Evolutionary conservation across 2,329 filamentous ascomycete species (phyloP), one percentile per base, ranked within the genome.

Genomic region (Scleromitrula shiraiana): DNA sequence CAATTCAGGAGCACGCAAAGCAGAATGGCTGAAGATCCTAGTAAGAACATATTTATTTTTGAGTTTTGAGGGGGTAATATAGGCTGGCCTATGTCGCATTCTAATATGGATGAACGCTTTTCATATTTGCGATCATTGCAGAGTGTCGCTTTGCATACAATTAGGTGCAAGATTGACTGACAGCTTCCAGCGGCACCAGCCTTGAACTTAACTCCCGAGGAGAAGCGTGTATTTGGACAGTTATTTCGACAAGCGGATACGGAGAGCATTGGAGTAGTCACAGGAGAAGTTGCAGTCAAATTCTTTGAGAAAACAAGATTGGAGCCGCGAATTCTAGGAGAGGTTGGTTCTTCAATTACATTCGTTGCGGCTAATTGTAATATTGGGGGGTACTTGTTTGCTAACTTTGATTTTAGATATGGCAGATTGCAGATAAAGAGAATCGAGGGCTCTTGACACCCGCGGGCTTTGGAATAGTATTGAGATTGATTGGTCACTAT

Each of bases 231-330:
- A 51, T 98, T 94, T 68, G 88, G 85, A 59, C 88, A 93, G 68
- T 82, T 98, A 54, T 96, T 98, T 70, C 82, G 86, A 66, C 84
- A 89, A 61, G 93, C 93, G 57, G 93, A 98, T 68, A 85, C 84
- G 51, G 93, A 96, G 60, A 85, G 80, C 64, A 83, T 95, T 50
- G 89, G 90, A 48, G 89, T 97, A 55, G 88, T 98, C 27, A 96
- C 93, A 15, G 93, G 93, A 67, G 93, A 98, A 68, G 78, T 94
- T 53, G 93, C 93, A 50, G 90, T 98, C 66, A 88, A 89, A 66
- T 97, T 98, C 74, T 98, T 98, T 65, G 90, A 97, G 69, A 93
- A 93, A 74, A 97, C 93, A 38, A 83, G 86, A 58, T 75, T 98
- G 41, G 82, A 91, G 53, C 88, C 90, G 46, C 82, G 87, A 53